Percentiles rank a stretch among this genome's conserved stretches.
phyloP scores from a whole-genome alignment of 2,329 filamentous ascomycete genomes.

The Pseudogymnoascus sp. region DNA sequence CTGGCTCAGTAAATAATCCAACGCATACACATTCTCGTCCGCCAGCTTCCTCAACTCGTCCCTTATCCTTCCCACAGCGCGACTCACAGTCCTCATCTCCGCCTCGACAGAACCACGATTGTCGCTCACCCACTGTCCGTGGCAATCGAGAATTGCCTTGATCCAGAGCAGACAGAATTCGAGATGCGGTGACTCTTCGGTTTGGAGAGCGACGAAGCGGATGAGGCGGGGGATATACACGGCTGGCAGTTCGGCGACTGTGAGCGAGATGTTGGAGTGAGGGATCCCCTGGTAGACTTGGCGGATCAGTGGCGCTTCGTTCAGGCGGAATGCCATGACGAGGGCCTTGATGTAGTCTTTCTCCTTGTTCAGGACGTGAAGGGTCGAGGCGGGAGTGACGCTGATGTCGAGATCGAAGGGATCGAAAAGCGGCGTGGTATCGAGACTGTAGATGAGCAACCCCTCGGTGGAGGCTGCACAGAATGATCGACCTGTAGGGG shows the following conservation, averaged over 20 bases:
- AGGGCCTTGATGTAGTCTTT: slow-evolving; percentile 84
- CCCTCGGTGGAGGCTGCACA: slow-evolving; percentile 94
- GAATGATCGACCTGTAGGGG: slow-evolving; percentile 81
- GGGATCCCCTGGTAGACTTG: slow-evolving; percentile 82
- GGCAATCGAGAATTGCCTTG: slow-evolving; percentile 69
- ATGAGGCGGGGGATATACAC: slow-evolving; percentile 83
- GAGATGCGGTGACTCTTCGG: slow-evolving; percentile 84
- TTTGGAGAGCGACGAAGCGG: slow-evolving; percentile 79
- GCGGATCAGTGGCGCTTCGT: slow-evolving; percentile 73
- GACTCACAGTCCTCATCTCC: slow-evolving; percentile 74
- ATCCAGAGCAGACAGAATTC: slow-evolving; percentile 95
- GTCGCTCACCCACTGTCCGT: slow-evolving; percentile 78
- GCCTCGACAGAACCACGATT: slow-evolving; percentile 72
- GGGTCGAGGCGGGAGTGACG: slow-evolving; percentile 79
- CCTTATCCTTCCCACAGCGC: slow-evolving; percentile 72
- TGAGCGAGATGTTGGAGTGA: slow-evolving; percentile 62
- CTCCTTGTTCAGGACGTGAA: slow-evolving; percentile 58
- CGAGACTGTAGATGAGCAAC: slow-evolving; percentile 85
- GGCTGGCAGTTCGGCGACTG: slow-evolving; percentile 70
- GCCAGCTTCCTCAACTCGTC: slow-evolving; percentile 75
- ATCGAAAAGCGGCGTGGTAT: slow-evolving; percentile 78
- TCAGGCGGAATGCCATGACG: slow-evolving; percentile 94
- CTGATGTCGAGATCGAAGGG: slow-evolving; percentile 93
- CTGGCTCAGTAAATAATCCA: slow-evolving; percentile 69
- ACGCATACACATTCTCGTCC: slow-evolving; percentile 81